Base-by-base conservation (phyloP, 257 asterid genomes). In the Marsdenia floribunda region DNA sequence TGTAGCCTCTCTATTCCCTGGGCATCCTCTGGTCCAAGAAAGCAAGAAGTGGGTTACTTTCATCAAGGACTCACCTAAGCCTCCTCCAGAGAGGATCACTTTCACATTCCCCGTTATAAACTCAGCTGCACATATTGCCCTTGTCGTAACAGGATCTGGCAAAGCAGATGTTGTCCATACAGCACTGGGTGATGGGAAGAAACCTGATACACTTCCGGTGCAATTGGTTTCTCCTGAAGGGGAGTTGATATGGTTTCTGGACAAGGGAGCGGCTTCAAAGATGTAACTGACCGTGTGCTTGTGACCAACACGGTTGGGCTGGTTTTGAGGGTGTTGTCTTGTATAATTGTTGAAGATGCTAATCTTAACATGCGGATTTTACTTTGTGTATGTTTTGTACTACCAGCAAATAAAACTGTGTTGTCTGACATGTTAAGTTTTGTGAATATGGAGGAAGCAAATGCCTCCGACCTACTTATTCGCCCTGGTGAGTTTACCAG, bases 41-140 rank as follows among this genome's bases (percentile, higher is more conserved):
- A 86, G 82, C 0, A 77, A 90, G 78, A 92, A 89, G 80, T 94
- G 98, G 98, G 96, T 90, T 65, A 24, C 93, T n/a, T 90, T 60
- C 82, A 84, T 94, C 88, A 88, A 76, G 52, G 97, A 94, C 83
- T 94, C 99, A 0, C 99, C 99, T 35, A 94, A 94, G 80, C 99
- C 99, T 64, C 97, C 97, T 29, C 91, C 96, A 1, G 88, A 90
- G 55, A 88, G 99, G 81, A 94, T 94, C 72, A 86, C 99, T 49
- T 87, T 94, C 84, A 88, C 99, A 60, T 87, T 94, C 75, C 98
- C 99, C 0, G 93, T 94, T 21, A 88, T 92, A 65, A 94, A 92
- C 77, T 86, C 98, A 3, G 88, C 99, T 4, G 89, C 93, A 6
- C 79, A 88, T 63, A 44, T 94, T 22, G 99, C 91, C 57, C 92